Evolutionary conservation across 1,284 basidiomycete species (phyloP), one percentile per base, ranked within the genome.

Genomic region (Xerocomus nothofagi): DNA sequence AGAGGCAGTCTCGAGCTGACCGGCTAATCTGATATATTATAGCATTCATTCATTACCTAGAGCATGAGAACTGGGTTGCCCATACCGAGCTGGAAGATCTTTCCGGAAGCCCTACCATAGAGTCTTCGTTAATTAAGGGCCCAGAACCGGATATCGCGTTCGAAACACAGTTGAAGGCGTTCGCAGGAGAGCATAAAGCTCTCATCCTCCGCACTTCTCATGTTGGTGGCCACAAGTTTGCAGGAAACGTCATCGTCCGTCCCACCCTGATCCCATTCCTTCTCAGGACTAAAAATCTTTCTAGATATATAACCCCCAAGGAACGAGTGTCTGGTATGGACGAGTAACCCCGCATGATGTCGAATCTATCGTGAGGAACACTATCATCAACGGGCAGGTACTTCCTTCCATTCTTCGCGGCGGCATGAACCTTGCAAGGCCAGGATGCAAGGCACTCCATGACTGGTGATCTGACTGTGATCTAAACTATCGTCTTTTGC

Each of bases 271-370:
- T 23, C 5, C 32, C 23, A 42, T 15, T 27, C 26, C 23, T 6
- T 14, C 34, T 34, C 18, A 14, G 33, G 23, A 26, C 9, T 53
- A 14, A 48, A 26, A 39, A 48, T 47, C 17, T 39, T 39, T 15
- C 24, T 43, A 93, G 90, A 89, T 96, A 61, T 86, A 91, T 68
- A 88, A 86, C 51, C 93, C 94, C 0, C 82, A 84, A 49, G 93
- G 93, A 15, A 79, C 84, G 23, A 83, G 85, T 39, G 78, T 96
- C 23, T 95, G 93, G 83, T 97, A 97, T 63, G 95, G 94, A n/a
- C 85, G 95, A 29, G 92, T 96, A 2, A 86, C 88, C 32, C 85
- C 93, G 10, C 88, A 93, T 62, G 88, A 95, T 61, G 86, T 93
- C 39, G 87, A 91, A 40, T 79, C 85, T 6, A 87, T 97, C 46